These are phyloP conservation scores for Mucor sp. DNA, from an alignment of 371 early-diverging fungal genomes.

Conservation along the genomic window DNA sequence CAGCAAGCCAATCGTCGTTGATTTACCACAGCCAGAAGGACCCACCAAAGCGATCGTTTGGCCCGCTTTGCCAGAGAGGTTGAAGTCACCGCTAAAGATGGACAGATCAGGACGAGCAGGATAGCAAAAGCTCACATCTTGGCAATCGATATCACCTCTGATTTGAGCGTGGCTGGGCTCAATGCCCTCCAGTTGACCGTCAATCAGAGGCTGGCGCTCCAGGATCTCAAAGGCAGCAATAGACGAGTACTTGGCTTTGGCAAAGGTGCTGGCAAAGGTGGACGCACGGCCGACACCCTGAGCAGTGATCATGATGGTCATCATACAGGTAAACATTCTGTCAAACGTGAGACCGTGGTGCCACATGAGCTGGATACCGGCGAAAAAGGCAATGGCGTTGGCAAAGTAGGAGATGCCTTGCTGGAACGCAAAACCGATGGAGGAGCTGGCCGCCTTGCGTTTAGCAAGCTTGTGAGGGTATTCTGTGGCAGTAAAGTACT, in stretches of 20 bases:
- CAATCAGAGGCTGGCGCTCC: constrained; percentile 73
- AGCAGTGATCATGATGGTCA: constrained; percentile 75
- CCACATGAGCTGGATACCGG: constrained; percentile 52
- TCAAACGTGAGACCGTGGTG: constrained; percentile 34
- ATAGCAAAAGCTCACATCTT: constrained; percentile 76
- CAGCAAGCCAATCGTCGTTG: constrained; percentile 80
- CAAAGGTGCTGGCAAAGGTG: constrained; percentile 62
- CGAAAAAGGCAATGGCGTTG: constrained; percentile 64
- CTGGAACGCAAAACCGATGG: constrained; percentile 69
- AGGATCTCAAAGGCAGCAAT: constrained; percentile 75
- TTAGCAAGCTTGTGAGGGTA: constrained; percentile 68
- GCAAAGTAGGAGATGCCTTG: constrained; percentile 69
- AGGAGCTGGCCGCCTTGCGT: constrained; percentile 56
- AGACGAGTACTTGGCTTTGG: constrained; percentile 83
- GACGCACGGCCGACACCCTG: constrained; percentile 67
- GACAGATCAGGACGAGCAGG: constrained; percentile 80
- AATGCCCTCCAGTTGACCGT: constrained; percentile 65
- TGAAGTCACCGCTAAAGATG: constrained; percentile 78
- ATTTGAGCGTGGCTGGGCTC: constrained; percentile 42
- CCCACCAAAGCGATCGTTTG: constrained; percentile 90
- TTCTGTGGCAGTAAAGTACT: constrained; percentile 60
- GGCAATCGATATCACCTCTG: constrained; percentile 57
- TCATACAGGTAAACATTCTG: constrained; percentile 67
- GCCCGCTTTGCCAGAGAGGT: constrained; percentile 71
- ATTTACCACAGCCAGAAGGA: constrained; percentile 87